Evolutionary conservation across 139 green algal species (phyloP), one percentile per base, ranked within the genome.

Genomic region (Chlorella sorokiniana): DNA sequence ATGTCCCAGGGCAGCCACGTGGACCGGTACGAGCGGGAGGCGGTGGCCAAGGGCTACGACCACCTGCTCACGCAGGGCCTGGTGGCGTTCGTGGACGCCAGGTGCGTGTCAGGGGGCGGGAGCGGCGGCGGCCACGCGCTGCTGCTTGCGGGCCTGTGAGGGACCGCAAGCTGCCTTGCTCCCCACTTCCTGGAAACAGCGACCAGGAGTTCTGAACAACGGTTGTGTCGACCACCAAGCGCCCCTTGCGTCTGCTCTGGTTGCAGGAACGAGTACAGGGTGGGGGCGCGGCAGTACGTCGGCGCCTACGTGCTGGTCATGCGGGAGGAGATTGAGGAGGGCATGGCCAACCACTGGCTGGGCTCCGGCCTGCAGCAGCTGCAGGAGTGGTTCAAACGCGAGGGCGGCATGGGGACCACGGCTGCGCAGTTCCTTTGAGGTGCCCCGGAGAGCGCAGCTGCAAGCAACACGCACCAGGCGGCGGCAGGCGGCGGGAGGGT

Each of bases 1-100:
- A 31, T n/a, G 8, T 25, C 61, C 6, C 59, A 69, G 35, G 82
- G 79, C 8, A 33, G 70, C 54, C 79, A 87, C 44, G 84, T 83
- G 48, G 88, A 92, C 68, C 70, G 51, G 1, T 88, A 87, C 75
- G 54, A 25, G 27, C 71, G 54, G n/a, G 35, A 41, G 23, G 85
- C 85, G 1, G 91, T 85, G 4, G 76, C 76, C 61, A 84, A 86
- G 44, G 91, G 88, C 31, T 93, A 92, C 41, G 83, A 91, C 78
- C 76, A 84, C n/a, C 79, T 94, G 33, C 54, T 91, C 10, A 35
- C 65, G 1, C 44, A 48, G 48, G 78, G 79, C 1, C 78, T 94
- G 20, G 16, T 93, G 23, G 48, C 52, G 4, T 86, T 83, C 44
- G 76, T 79, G 0, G 86, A 84, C 52, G 41, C 63, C 71, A 84